A percentile compares a stretch with the other conserved stretches of the same genome.
These are phyloP conservation scores for Cinnamomum micranthum DNA, from an alignment of 164 flowering plant species.

Conservation along the genomic window DNA sequence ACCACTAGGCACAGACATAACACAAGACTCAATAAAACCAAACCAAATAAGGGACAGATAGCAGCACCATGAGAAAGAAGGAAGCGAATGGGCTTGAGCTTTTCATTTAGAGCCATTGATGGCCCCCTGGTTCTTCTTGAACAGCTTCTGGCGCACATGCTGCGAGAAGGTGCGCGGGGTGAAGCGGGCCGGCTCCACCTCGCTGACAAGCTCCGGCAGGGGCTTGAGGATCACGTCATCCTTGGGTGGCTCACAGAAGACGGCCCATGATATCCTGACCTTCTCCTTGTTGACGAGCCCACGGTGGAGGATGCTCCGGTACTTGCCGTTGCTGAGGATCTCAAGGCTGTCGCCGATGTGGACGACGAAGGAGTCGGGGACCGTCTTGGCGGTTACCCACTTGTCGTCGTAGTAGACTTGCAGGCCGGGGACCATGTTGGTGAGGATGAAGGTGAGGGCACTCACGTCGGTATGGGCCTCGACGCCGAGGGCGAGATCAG, in stretches of 20 bases:
- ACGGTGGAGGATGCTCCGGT: slow-evolving; percentile 85
- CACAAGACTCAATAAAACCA: too few relatives aligned
- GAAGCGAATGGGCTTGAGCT: too few relatives aligned
- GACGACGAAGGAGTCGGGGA: slow-evolving; percentile 78
- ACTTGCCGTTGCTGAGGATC: slow-evolving; percentile 83
- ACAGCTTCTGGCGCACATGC: slow-evolving; percentile 75
- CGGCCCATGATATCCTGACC: slow-evolving; percentile 95
- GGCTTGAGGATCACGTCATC: slow-evolving; percentile 80
- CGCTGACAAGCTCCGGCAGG: slow-evolving; percentile 65
- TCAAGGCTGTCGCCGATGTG: slow-evolving; percentile 89
- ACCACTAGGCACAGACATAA: too few relatives aligned
- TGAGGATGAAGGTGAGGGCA: slow-evolving; percentile 85
- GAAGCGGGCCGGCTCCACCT: slow-evolving; percentile 56
- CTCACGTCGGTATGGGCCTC: slow-evolving; percentile 92
- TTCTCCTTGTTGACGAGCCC: slow-evolving; percentile 94
- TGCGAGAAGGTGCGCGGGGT: slow-evolving; percentile 83
- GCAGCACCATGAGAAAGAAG: too few relatives aligned
- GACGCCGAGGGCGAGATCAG: slow-evolving; percentile 88
- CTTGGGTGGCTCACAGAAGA: slow-evolving; percentile 91
- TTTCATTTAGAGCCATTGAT: too few relatives aligned
- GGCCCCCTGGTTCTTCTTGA: slow-evolving; percentile 57
- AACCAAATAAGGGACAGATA: too few relatives aligned
- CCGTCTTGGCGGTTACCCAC: slow-evolving; percentile 93
- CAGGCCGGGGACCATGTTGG: slow-evolving; percentile 97
- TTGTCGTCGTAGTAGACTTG: slow-evolving; percentile 60